Percentiles rank a stretch among this genome's conserved stretches.
Evolutionary conservation across 2,329 filamentous ascomycete species (phyloP).

Genomic region (Fusarium robinianum): DNA sequence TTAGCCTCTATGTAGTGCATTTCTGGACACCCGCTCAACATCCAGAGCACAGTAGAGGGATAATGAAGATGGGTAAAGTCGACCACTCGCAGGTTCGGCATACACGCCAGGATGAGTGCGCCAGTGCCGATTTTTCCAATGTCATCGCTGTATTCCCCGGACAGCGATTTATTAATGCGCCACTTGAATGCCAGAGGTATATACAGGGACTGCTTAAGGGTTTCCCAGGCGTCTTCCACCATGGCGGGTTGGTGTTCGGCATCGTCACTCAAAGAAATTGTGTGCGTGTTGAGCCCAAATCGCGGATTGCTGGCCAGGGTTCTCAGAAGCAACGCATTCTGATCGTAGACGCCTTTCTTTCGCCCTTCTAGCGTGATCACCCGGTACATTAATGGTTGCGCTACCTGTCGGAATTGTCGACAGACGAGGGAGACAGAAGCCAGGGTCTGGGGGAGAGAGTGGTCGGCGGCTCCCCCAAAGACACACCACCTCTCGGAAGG

Average conservation of each 20-base stretch:
- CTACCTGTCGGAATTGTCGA: constrained; percentile 7
- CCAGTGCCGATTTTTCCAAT: no score
- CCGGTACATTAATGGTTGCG: constrained; percentile 2
- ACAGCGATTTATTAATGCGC: no score
- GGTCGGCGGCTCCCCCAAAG: not conserved
- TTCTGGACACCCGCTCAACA: not conserved
- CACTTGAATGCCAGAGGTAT: no score
- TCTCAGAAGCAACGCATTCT: not conserved
- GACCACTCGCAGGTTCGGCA: constrained; percentile 1
- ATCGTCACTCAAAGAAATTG: not conserved
- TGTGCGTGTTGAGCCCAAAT: not conserved
- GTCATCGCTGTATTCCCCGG: no score
- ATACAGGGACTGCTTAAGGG: no score
- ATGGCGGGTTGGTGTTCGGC: not conserved
- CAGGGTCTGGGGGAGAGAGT: not conserved
- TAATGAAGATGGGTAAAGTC: not conserved
- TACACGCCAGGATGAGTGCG: constrained; percentile 3
- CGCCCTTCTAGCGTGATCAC: constrained; percentile 1
- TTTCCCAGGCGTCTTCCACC: fast-evolving
- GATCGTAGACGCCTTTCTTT: no score
- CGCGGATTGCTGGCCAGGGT: not conserved
- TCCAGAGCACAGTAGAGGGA: fast-evolving
- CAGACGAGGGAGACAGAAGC: constrained; percentile 9
- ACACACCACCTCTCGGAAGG: constrained; percentile 4
- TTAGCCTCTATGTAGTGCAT: not conserved